Conservation (phyloP, 768 basidiomycete genomes). For the Leucocoprinus birnbaumii region DNA sequence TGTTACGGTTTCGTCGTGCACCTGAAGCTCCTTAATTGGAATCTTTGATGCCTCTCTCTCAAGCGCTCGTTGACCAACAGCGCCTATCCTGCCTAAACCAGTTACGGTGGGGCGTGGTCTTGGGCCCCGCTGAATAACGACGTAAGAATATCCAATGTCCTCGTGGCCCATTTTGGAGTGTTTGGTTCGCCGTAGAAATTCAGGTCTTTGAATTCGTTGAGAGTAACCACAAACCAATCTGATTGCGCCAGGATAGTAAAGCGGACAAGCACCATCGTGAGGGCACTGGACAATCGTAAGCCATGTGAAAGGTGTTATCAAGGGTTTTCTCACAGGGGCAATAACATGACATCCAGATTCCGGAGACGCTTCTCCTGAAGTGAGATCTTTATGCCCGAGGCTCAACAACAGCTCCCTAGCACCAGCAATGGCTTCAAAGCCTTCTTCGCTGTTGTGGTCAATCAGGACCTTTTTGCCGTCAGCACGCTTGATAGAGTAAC, state of each 20-base stretch:
- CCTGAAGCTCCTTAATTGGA: constrained; percentile 37
- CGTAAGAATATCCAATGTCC: constrained; percentile 86
- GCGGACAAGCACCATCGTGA: constrained; percentile 83
- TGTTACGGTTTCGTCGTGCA: constrained; percentile 31
- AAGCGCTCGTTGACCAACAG: constrained; percentile 44
- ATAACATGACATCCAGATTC: constrained; percentile 74
- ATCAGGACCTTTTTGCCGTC: constrained; percentile 62
- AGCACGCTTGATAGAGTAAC: neutral
- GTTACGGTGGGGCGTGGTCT: constrained; percentile 47
- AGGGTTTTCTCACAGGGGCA: constrained; percentile 68
- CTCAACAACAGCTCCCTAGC: constrained; percentile 73
- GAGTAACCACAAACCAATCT: constrained; percentile 76
- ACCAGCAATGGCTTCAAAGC: constrained; percentile 77
- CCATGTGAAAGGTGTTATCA: neutral
- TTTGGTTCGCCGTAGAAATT: constrained; percentile 84
- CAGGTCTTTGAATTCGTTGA: constrained; percentile 84
- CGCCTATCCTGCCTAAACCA: constrained; percentile 49
- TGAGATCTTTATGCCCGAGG: constrained; percentile 57
- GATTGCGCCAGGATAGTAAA: constrained; percentile 52
- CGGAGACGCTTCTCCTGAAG: constrained; percentile 28
- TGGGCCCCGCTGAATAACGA: constrained; percentile 78
- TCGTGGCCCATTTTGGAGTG: constrained; percentile 84
- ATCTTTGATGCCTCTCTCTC: constrained; percentile 27
- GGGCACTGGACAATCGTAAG: constrained; percentile 60
- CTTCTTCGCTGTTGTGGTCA: constrained; percentile 74